Conservation (phyloP, 257 asterid species). For the Solanum appendiculatum region DNA sequence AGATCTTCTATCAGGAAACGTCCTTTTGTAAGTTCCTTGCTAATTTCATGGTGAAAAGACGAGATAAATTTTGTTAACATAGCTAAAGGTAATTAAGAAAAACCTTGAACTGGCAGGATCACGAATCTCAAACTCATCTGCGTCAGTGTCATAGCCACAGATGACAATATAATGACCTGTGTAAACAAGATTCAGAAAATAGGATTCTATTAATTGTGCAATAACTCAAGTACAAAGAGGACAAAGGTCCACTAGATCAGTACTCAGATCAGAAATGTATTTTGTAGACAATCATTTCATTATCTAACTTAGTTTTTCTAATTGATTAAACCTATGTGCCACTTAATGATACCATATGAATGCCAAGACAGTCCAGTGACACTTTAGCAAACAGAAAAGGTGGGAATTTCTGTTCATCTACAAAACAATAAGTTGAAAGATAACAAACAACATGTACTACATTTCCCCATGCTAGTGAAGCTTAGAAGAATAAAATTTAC, state of each 20-base stretch:
- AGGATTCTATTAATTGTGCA: background rate
- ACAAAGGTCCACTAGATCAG: background rate
- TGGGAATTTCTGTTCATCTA: background rate
- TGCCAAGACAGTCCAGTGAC: background rate
- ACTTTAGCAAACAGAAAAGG: background rate
- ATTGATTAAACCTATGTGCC: background rate
- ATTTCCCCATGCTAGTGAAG: background rate
- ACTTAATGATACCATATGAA: background rate
- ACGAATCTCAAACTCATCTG: slow-evolving; percentile 90
- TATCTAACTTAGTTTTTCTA: background rate
- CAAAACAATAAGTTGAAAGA: background rate
- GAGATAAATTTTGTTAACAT: background rate
- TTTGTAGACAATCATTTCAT: background rate
- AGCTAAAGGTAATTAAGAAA: background rate
- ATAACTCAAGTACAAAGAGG: background rate
- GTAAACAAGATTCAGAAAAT: background rate
- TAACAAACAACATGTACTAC: background rate
- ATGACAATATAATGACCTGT: slow-evolving; percentile 85
- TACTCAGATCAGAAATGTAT: background rate
- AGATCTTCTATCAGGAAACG: background rate
- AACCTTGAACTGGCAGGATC: slow-evolving; percentile 97
- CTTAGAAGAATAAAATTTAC: background rate
- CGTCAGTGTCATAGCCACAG: slow-evolving; percentile 75
- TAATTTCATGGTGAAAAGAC: background rate
- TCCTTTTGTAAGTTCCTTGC: background rate